Conservation (phyloP, 1,284 basidiomycete genomes). For the Fomitopsis betulina region DNA sequence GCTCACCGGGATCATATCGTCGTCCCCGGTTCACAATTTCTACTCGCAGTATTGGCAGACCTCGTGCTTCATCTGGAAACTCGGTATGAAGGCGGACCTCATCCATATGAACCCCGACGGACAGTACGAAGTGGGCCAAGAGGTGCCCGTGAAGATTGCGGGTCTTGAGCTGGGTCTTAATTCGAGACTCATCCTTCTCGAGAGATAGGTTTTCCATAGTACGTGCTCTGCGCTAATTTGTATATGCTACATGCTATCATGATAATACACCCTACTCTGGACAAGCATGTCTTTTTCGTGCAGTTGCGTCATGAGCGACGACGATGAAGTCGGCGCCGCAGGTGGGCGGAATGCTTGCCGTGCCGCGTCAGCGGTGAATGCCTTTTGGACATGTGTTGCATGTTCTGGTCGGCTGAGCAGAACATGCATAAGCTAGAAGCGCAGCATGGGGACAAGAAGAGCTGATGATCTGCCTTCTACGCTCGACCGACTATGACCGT, state of each 20-base stretch:
- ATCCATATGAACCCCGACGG: neutral
- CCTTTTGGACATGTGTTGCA: no score
- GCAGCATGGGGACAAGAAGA: no score
- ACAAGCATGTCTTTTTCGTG: neutral
- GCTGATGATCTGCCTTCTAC: no score
- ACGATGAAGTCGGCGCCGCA: neutral
- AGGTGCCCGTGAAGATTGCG: neutral
- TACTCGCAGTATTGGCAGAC: neutral
- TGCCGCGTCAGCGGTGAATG: no score
- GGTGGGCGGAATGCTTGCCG: no score
- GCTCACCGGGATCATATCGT: slow-evolving; percentile 15
- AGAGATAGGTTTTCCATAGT: neutral
- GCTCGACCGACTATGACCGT: no score
- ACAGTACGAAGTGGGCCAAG: neutral
- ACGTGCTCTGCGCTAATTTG: neutral
- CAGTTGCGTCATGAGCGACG: neutral
- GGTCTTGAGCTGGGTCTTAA: neutral
- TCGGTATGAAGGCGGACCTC: neutral
- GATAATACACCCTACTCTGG: neutral
- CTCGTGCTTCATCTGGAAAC: neutral
- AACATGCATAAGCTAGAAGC: no score
- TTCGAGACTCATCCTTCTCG: neutral
- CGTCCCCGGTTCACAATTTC: slow-evolving; percentile 2
- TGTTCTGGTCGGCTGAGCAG: no score
- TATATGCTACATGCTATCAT: neutral